These are phyloP conservation scores for Zygotorulaspora danielsina DNA, from an alignment of 805 yeast genomes.

Conservation along the genomic window DNA sequence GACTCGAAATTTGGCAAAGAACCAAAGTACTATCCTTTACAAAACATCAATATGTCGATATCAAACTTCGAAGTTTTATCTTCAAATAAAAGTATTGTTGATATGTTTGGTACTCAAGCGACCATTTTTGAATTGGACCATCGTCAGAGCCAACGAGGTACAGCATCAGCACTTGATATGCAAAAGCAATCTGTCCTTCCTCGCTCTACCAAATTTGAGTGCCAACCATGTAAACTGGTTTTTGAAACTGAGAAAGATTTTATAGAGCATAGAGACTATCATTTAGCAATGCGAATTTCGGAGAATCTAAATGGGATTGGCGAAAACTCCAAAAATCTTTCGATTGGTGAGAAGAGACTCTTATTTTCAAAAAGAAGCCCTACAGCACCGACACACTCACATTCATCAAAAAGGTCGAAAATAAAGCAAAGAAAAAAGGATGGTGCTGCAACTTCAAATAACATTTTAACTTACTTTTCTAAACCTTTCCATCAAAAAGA, in stretches of 20 bases:
- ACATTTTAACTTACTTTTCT: slow-evolving; percentile 11
- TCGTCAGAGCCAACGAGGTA: background rate
- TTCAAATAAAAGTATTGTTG: slow-evolving; percentile 31
- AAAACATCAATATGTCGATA: slow-evolving; percentile 47
- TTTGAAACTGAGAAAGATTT: slow-evolving; percentile 18
- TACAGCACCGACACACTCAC: background rate
- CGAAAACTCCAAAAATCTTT: slow-evolving; percentile 23
- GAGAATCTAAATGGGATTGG: slow-evolving; percentile 39
- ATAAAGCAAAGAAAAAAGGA: background rate
- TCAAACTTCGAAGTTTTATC: slow-evolving; percentile 49
- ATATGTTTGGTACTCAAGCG: slow-evolving; percentile 33
- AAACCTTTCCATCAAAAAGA: too few species aligned
- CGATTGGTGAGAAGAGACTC: slow-evolving; percentile 31
- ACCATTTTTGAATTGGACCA: background rate
- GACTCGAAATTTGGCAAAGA: slow-evolving; percentile 26
- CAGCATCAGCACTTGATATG: background rate
- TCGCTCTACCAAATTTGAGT: slow-evolving; percentile 7
- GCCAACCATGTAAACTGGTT: slow-evolving; percentile 22
- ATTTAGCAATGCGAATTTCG: slow-evolving; percentile 48
- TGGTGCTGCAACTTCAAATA: slow-evolving; percentile 3
- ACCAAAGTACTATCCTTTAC: slow-evolving; percentile 44
- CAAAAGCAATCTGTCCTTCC: background rate
- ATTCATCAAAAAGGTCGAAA: background rate
- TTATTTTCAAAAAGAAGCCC: slow-evolving; percentile 15
- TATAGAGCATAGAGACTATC: slow-evolving; percentile 53